These are phyloP conservation scores for Clonostachys rhizophaga DNA, from an alignment of 2,329 filamentous ascomycete genomes.

Conservation along the genomic window DNA sequence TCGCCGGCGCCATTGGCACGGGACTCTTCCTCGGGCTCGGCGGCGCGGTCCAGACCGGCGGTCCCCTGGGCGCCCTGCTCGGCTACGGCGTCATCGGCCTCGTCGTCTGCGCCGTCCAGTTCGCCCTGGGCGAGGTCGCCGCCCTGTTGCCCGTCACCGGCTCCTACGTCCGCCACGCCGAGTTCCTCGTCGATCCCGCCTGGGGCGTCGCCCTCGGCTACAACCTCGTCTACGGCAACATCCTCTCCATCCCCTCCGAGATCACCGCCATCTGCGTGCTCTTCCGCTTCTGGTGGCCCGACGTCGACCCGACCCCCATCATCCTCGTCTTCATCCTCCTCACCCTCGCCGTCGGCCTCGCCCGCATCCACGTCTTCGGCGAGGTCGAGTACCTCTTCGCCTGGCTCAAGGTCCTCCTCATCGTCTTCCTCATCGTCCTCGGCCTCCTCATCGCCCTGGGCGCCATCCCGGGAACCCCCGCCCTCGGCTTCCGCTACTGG, in stretches of 20 bases:
- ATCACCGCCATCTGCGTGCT: conserved; percentile 59
- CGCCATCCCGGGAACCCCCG: conserved; percentile 50
- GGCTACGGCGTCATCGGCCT: conserved; percentile 52
- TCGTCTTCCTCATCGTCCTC: conserved; percentile 58
- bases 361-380: conserved; percentile 54
- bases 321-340: conserved; percentile 43
- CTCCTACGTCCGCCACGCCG: conserved; percentile 55
- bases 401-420: conserved; percentile 53
- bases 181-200: conserved; percentile 57
- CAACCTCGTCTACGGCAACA: conserved; percentile 51
- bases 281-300: conserved; percentile 61
- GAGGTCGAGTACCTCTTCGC: conserved; percentile 52
- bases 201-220: conserved; percentile 50
- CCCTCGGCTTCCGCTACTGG: conserved; percentile 68
- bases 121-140: conserved; percentile 55
- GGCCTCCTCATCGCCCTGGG: conserved; percentile 59
- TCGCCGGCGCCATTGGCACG: conserved; percentile 57
- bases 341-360: conserved; percentile 52
- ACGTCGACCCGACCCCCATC: conserved; percentile 46
- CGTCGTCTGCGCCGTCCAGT: conserved; percentile 52
- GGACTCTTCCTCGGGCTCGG: conserved; percentile 57
- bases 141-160: conserved; percentile 59
- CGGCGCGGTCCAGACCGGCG: conserved; percentile 43
- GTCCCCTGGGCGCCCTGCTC: conserved; percentile 40
- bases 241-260: conserved; percentile 51